Evolutionary conservation across 179 eudicot genomes (phyloP).

Genomic region (Vitellaria paradoxa): DNA sequence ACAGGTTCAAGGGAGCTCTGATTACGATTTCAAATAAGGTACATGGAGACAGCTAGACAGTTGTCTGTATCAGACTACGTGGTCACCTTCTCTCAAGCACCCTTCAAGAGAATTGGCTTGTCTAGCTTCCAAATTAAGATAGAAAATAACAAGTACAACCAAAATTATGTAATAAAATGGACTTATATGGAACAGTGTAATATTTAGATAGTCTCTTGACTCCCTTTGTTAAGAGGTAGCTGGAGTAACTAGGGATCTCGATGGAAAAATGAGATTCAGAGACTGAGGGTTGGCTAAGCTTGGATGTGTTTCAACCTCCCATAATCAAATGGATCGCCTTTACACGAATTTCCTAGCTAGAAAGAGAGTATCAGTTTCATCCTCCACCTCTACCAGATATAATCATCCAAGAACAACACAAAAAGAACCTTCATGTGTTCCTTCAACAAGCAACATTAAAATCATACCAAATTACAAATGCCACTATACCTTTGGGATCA

Average conservation of each 20-base stretch:
- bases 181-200: not conserved
- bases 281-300: not conserved
- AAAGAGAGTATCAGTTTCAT: not conserved
- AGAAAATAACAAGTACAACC: not conserved
- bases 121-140: not conserved
- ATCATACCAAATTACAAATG: constrained; percentile 8
- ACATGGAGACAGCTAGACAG: not conserved
- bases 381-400: not conserved
- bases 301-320: constrained; percentile 1
- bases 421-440: constrained; percentile 9
- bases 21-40: not conserved
- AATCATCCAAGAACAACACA: not conserved
- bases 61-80: not conserved
- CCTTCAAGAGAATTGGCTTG: not conserved
- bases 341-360: not conserved
- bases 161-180: not conserved
- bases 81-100: not conserved
- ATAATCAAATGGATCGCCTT: constrained; percentile 5
- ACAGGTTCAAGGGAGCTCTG: not conserved
- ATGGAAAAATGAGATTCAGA: constrained; percentile 6
- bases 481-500: constrained; percentile 69
- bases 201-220: not conserved
- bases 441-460: constrained; percentile 1
- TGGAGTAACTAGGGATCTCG: not conserved
- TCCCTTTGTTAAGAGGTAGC: not conserved